Evolutionary conservation across 805 yeast genomes (phyloP), one percentile per base, ranked within the genome.

Genomic region (Hanseniaspora jakobsenii): DNA sequence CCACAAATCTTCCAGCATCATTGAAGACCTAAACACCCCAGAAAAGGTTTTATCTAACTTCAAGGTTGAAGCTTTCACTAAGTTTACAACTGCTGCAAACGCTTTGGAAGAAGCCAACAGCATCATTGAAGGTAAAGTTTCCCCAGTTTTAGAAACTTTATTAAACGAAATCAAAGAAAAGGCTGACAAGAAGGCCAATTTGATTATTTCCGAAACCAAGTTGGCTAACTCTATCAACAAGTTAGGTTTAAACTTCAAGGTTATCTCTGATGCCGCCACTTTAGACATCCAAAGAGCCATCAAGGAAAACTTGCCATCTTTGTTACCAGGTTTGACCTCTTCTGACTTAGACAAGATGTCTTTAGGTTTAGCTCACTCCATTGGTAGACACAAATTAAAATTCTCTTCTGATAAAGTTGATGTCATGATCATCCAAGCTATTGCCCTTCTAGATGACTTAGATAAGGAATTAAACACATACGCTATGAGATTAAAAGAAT

Each of bases 341-440:
- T 64, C 74, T 52, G 89, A 85, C 55, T 66, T 89, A 55, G 77
- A 81, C 51, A 91, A 91, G 60, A 91, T 89, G 98, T 82, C 97
- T 10, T 75, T 89, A 51, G 98, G 98, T 76, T 75, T 91, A 63
- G 96, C 98, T 42, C 98, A 91, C 67, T 89, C 97, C 39, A 80
- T 91, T 57, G 98, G 97, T 60, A 89, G 98, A 70, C 94, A 89
- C 67, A 91, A 91, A 71, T 78, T 91, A 63, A 91, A 91, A 68
- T 91, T 91, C 63, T 81, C 94, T 44, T 94, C 97, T 50, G 98
- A 91, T 65, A 91, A 91, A 69, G 98, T 91, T 48, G 98, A 91
- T 67, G 89, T 93, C 52, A 91, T 91, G 98, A 89, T 91, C 63
- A 93, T 91, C 52, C 98, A 91, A 71, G 98, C 98, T 48, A 91